Conservation (phyloP, 352 stramenopile genomes). For the Halophytophthora polymorphica region DNA sequence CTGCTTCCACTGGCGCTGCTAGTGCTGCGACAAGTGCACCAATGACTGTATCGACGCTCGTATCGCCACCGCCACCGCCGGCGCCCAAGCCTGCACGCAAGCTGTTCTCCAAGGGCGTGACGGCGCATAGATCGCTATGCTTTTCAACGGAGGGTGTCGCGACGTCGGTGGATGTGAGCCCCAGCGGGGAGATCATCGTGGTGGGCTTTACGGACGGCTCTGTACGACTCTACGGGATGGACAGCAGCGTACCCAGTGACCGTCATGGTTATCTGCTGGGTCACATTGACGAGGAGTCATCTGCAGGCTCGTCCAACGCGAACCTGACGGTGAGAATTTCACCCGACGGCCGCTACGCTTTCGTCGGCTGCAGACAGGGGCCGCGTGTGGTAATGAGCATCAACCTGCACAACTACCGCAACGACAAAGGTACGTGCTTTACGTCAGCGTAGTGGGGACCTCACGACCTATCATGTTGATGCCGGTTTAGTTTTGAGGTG, state of each 20-base stretch:
- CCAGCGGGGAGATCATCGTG: slow-evolving; percentile 80
- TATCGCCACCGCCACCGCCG: slow-evolving; percentile 11
- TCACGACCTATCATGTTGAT: no score
- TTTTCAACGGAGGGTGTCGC: slow-evolving; percentile 77
- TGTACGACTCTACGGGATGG: slow-evolving; percentile 80
- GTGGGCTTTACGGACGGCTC: slow-evolving; percentile 78
- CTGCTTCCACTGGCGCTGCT: not conserved
- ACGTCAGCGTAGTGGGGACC: not conserved
- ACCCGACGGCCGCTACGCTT: slow-evolving; percentile 72
- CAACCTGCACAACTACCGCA: slow-evolving; percentile 75
- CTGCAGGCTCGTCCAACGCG: slow-evolving; percentile 38
- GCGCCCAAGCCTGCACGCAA: slow-evolving; percentile 45
- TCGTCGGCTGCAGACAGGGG: slow-evolving; percentile 70
- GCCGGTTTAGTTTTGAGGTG: no score
- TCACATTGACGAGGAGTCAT: slow-evolving; percentile 77
- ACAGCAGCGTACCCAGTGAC: slow-evolving; percentile 80
- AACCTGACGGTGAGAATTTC: slow-evolving; percentile 79
- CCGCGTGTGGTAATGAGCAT: slow-evolving; percentile 79
- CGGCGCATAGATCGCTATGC: slow-evolving; percentile 70
- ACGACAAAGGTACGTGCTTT: slow-evolving; percentile 62
- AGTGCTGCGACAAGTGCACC: slow-evolving; percentile 1
- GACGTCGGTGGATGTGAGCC: slow-evolving; percentile 71
- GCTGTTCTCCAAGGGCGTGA: slow-evolving; percentile 41
- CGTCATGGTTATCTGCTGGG: slow-evolving; percentile 76
- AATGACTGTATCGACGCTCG: not conserved